Conservation (phyloP, 2,329 filamentous ascomycete species). For the Colletotrichum filicis region DNA sequence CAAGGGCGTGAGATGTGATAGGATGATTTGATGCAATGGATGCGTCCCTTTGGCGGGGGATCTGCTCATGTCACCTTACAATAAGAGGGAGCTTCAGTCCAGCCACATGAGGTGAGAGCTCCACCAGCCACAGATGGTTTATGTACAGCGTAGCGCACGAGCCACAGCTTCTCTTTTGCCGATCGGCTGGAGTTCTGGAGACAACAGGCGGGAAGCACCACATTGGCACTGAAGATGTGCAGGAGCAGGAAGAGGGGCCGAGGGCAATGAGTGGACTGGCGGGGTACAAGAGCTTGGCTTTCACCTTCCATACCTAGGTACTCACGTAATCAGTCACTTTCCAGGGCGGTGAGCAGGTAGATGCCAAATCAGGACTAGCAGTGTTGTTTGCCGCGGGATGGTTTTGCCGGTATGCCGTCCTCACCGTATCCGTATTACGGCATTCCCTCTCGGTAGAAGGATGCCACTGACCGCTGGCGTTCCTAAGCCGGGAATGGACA, state of each 20-base stretch:
- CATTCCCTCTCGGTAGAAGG: background rate
- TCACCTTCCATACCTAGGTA: background rate
- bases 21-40: background rate
- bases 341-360: slow-evolving; percentile 16
- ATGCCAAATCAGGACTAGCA: background rate
- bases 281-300: slow-evolving; percentile 1
- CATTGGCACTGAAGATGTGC: background rate
- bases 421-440: too few species aligned
- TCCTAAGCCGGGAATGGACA: slow-evolving; percentile 4
- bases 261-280: slow-evolving; percentile 2
- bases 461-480: background rate
- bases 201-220: background rate
- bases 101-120: background rate
- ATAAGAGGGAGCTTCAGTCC: background rate
- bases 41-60: background rate
- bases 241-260: background rate
- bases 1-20: background rate
- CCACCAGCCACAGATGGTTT: background rate
- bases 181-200: background rate
- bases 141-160: background rate
- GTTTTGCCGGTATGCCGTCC: slow-evolving; percentile 22
- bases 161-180: background rate
- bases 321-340: background rate
- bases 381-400: slow-evolving; percentile 10
- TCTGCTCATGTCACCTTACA: background rate